Evolutionary conservation across 345 rosid species (phyloP), one percentile per base, ranked within the genome.

Genomic region (Luvunga scandens): DNA sequence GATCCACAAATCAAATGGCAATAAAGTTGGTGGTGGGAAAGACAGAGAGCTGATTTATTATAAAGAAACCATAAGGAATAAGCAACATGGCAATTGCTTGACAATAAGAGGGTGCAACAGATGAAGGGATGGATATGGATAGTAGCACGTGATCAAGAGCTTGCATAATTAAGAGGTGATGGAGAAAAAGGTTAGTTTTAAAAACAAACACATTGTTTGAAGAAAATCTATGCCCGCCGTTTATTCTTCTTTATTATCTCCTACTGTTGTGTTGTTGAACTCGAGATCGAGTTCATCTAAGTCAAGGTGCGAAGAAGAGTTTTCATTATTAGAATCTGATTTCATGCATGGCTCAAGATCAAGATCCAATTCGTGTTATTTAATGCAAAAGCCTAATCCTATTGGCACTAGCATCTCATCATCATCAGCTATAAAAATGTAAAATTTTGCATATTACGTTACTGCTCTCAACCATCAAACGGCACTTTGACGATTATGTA

Each of bases 251-350:
- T 0, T 0, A 1, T 50, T 16, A 50, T 50, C 55, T 14, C 19
- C 5, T 36, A 79, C 80, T 71, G 81, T 84, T 16, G 65, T 83
- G 67, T 75, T 86, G 63, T 69, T 83, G 38, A 87, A 90, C 79
- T 93, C 93, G 1, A 86, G 86, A 78, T 95, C 96, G 0, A 86
- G 76, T 85, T 93, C 97, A 36, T 93, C 94, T 0, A 94, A 90
- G 27, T 92, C 98, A 0, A 90, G 97, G 73, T 88, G 75, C 0
- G 84, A 87, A 2, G 83, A 86, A n/a, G 88, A 89, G 2, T 83
- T 91, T 79, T 95, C 98, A 0, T 91, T 94, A 21, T 95, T 94
- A 1, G 97, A 93, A 68, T 89, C 92, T 0, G 98, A 93, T n/a
- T 91, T 89, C 2, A 69, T 86, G 66, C 77, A 81, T 28, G 77